A percentile compares a stretch with the other conserved stretches of the same genome.
Evolutionary conservation across 2,329 filamentous ascomycete genomes (phyloP).

Genomic region (Teratosphaeria destructans): DNA sequence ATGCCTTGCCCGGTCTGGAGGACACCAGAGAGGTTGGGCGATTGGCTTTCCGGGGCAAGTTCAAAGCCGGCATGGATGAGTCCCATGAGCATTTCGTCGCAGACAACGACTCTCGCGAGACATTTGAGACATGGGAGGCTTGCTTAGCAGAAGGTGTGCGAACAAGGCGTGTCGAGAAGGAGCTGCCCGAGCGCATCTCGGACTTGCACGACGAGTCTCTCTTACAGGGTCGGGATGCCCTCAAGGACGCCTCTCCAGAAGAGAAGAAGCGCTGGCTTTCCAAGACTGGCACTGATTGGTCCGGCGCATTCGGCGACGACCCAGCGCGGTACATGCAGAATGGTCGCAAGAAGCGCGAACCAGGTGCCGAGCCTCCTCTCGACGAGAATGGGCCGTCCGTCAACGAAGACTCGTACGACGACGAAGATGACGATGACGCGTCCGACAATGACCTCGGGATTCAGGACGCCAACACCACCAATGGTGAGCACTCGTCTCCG

Average conservation of each 20-base stretch:
- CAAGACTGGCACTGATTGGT: slow-evolving; percentile 77
- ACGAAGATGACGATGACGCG: slow-evolving; percentile 26
- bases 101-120: slow-evolving; percentile 84
- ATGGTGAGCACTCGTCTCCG: slow-evolving; percentile 8
- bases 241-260: slow-evolving; percentile 60
- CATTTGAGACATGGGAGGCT: slow-evolving; percentile 88
- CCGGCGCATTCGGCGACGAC: slow-evolving; percentile 71
- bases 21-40: slow-evolving; percentile 72
- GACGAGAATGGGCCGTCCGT: slow-evolving; percentile 22
- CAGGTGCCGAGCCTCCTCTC: slow-evolving; percentile 41
- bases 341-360: slow-evolving; percentile 45
- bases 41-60: slow-evolving; percentile 66
- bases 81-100: slow-evolving; percentile 74
- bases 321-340: slow-evolving; percentile 51
- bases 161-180: slow-evolving; percentile 55
- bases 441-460: slow-evolving; percentile 47
- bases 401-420: slow-evolving; percentile 34
- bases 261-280: slow-evolving; percentile 70
- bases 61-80: slow-evolving; percentile 83
- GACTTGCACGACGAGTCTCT: slow-evolving; percentile 73
- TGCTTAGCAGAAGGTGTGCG: slow-evolving; percentile 82
- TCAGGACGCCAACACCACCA: slow-evolving; percentile 39
- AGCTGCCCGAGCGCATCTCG: slow-evolving; percentile 62
- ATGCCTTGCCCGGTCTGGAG: slow-evolving; percentile 55
- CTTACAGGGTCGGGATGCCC: slow-evolving; percentile 67